A percentile compares a stretch with the other conserved stretches of the same genome.
phyloP scores from a whole-genome alignment of 2,329 filamentous ascomycete species.

The Beauveria medogensis region DNA sequence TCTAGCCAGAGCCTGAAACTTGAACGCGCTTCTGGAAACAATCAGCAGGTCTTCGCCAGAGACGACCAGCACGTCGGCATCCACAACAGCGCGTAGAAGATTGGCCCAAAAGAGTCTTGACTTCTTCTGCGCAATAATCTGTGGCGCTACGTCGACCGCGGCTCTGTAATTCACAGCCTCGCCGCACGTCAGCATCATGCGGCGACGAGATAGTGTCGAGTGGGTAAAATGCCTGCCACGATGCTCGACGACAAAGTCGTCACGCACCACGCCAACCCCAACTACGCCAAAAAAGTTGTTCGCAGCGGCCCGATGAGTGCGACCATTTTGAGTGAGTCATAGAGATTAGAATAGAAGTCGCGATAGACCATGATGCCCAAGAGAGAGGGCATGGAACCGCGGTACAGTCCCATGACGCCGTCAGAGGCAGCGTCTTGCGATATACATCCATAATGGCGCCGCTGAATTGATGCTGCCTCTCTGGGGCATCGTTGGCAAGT shows the following conservation, averaged over 20 bases:
- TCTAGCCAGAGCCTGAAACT: conserved; percentile 63
- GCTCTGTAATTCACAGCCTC: conserved; percentile 99
- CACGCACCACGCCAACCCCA: conserved; percentile 96
- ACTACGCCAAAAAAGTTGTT: conserved; percentile 97
- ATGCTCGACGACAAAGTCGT: conserved; percentile 99
- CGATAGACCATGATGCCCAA: conserved; percentile 99
- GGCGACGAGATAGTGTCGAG: conserved; percentile 98
- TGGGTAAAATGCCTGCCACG: conserved; percentile 76
- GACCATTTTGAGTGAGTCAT: conserved; percentile 99
- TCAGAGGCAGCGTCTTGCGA: conserved; percentile 99
- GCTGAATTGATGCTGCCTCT: conserved; percentile 98
- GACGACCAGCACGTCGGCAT: conserved; percentile 99
- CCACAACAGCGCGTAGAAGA: conserved; percentile 99
- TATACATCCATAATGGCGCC: conserved; percentile 91
- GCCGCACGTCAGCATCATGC: conserved; percentile 99
- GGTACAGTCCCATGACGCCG: conserved; percentile 99
- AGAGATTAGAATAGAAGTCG: conserved; percentile 99
- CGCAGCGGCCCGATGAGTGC: conserved; percentile 80
- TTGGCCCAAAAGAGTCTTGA: conserved; percentile 99
- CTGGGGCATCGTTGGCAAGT: conserved; percentile 99
- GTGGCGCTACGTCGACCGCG: conserved; percentile 86
- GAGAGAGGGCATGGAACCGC: conserved; percentile 99
- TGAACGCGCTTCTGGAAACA: conserved; percentile 99
- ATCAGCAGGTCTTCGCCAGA: conserved; percentile 99
- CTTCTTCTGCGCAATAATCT: conserved; percentile 97